These are phyloP conservation scores for Penicillium capsulatum DNA, from an alignment of 2,329 filamentous ascomycete species.

Conservation along the genomic window DNA sequence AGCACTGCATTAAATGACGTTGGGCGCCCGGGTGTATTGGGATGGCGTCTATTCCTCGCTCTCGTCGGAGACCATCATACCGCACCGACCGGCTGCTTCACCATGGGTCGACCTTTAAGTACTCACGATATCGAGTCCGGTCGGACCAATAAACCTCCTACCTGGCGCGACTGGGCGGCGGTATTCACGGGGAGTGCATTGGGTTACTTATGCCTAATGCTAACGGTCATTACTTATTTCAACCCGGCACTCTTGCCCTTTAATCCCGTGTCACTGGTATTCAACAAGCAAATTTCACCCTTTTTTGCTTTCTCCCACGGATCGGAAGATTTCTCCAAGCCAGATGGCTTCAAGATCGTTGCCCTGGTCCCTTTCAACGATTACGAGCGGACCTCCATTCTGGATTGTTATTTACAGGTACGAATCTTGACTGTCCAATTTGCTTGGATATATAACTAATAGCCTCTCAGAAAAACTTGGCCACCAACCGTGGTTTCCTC, in stretches of 20 bases:
- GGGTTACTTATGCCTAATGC: slow-evolving; percentile 24
- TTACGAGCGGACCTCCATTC: slow-evolving; percentile 32
- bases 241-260: slow-evolving; percentile 20
- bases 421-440: background rate
- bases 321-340: slow-evolving; percentile 30
- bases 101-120: slow-evolving; percentile 18
- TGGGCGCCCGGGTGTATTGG: background rate
- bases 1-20: background rate
- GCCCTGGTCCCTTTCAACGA: slow-evolving; percentile 40
- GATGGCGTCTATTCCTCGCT: background rate
- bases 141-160: slow-evolving; percentile 6
- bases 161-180: slow-evolving; percentile 19
- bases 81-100: slow-evolving; percentile 8
- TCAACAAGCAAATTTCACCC: slow-evolving; percentile 21
- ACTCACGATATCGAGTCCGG: slow-evolving; percentile 23
- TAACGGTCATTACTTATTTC: slow-evolving; percentile 18
- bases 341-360: slow-evolving; percentile 34
- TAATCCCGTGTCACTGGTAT: slow-evolving; percentile 18
- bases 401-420: slow-evolving; percentile 43
- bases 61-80: background rate
- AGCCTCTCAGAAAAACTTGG: slow-evolving; percentile 40
- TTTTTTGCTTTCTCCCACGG: slow-evolving; percentile 31
- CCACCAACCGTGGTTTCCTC: slow-evolving; percentile 38
- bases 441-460: too few species aligned
- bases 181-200: slow-evolving; percentile 21